Base-by-base conservation (phyloP, 345 rosid species). In the Lepidium sativum region DNA sequence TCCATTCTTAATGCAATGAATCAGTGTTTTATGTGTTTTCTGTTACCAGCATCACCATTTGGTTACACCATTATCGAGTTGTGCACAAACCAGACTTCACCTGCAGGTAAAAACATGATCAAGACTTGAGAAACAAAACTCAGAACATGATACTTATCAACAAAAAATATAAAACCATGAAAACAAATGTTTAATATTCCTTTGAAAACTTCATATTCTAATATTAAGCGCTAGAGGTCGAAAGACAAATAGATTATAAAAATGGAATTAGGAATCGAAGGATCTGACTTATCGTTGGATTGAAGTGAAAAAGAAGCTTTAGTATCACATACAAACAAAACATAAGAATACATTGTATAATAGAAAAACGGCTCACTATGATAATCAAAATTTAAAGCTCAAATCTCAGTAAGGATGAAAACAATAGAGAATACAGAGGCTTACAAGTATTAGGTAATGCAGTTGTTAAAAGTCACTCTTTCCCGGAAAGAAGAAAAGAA, bases 101-200 rank as follows among this genome's bases (percentile, higher is more conserved):
- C 75, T 71, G 75, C 69, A 55, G 51, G 10, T 38, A 33, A 17
- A 70, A n/a, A n/a, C n/a, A n/a, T 45, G 51, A 62, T 37, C 63
- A 70, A 63, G 32, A 16, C 39, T 40, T 69, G 3, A 34, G 55
- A 56, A 38, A n/a, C n/a, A n/a, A n/a, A 25, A 12, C 34, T 48
- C 13, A 20, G 8, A n/a, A 37, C 16, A 57, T 10, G 14, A 61
- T 17, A 25, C 3, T 11, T 8, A 38, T 14, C 37, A 60, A 33
- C 14, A 69, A 15, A 21, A 32, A 16, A 48, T 21, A 10, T 32
- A 54, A 32, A 39, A 9, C 9, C 35, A 23, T 11, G 23, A 31
- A 53, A 52, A 50, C 17, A 17, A 34, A 8, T 65, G 62, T 54
- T 17, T 20, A 9, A 9, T 21, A 16, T 25, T 8, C 25, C 7